Base-by-base conservation (phyloP, 2,329 filamentous ascomycete species). In the Fusarium sp. region DNA sequence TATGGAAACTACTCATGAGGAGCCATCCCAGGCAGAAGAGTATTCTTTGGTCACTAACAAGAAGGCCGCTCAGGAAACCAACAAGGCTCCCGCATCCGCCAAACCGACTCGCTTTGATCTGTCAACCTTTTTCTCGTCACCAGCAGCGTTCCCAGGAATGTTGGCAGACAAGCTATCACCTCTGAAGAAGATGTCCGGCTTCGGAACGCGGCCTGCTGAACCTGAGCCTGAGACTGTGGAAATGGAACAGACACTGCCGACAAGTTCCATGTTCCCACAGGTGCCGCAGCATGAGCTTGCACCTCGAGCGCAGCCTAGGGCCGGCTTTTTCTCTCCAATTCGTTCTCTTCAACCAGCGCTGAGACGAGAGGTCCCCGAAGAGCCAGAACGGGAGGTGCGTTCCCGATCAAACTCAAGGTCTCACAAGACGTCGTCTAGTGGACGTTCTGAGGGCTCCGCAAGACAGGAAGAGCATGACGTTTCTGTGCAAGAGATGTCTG, bases 101-200 rank as follows among this genome's bases (percentile, higher is more conserved):
- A 77, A 77, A 49, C 64, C 74, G 8, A 77, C 71, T 36, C 76
- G 76, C 21, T 82, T 84, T 51, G 82, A 87, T 51, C 77, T 88
- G 3, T 80, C 83, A 7, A 79, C 80, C 9, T 88, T 88, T 73
- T 88, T 88, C 71, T 88, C 86, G 0, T 88, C 86, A 4, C 86
- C 86, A 1, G 81, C 82, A 6, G 71, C 75, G 2, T 74, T 82
- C 38, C 78, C 78, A 20, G 76, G 73, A 24, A 74, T 76, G 65
- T 45, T 79, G 34, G 76, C 71, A 3, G 70, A 74, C 7, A 78
- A 77, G 51, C 56, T 77, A 14, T 69, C 76, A n/a, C 70, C 75
- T 17, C 54, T 55, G 10, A 76, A 71, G 56, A 58, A 70, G 15
- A 65, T 54, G 43, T 59, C 68, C 3, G 45, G 62, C 32, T 59